Evolutionary conservation across 192 early-diverging fungal species (phyloP), one percentile per base, ranked within the genome.

Genomic region (Backusella liffmaniae): DNA sequence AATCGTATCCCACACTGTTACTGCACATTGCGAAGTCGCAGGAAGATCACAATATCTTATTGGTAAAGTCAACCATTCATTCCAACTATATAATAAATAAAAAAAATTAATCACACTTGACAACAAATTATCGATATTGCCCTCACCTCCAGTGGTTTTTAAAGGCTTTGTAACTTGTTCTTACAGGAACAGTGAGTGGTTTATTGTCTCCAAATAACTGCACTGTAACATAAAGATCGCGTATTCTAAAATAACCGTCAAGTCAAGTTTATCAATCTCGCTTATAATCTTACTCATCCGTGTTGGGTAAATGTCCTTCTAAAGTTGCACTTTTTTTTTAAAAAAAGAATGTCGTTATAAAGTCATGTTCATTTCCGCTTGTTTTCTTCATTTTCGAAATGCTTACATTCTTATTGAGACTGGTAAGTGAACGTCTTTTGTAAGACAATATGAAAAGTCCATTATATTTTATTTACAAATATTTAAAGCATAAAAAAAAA

Each of bases 21-120:
- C 86, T 21, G 83, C 83, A 34, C 96, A 80, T 69, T 91, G 88
- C 0, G 95, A 85, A 34, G 87, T 86, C 9, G 88, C 75, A 0
- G 96, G 93, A 32, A 99, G 81, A 78, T 98, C 96, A 7, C 89
- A 81, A 84, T 95, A 96, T 78, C 92, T 94, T 67, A 96, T 84
- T 5, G 97, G 97, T 36, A 99, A 86, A 18, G 86, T 83, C 12
- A 99, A 80, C 96, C 97, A 98, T 86, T 99, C 96, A 82, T 96
- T 92, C 96, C 96, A 98, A 30, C 91, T 94, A 67, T 35, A 39
- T 44, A 0, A 3, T 4, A 2, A 4, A 10, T 62, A n/a, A n/a
- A n/a, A n/a, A n/a, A n/a, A n/a, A n/a, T 62, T 62, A 56, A 21
- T 56, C 16, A 76, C 23, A 56, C 3, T 56, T 56, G 53, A 21